Conservation (phyloP, 805 yeast species). For the Peterozyma xylosa region DNA sequence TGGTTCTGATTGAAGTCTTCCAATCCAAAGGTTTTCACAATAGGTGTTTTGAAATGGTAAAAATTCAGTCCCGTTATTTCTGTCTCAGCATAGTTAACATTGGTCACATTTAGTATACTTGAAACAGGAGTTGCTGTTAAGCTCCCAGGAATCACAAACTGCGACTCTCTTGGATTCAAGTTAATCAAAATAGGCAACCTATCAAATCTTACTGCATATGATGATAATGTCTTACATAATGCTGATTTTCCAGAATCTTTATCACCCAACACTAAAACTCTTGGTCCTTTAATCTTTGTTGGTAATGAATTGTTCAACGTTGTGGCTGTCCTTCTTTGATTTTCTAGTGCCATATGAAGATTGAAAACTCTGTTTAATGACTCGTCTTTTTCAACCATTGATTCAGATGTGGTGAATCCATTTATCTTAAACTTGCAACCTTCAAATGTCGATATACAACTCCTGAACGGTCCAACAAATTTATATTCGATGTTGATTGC, state of each 20-base stretch:
- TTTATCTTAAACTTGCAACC: constrained; percentile 59
- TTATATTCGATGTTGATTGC: constrained; percentile 59
- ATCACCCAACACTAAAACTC: constrained; percentile 70
- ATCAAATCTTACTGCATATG: constrained; percentile 73
- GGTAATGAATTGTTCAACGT: constrained; percentile 13
- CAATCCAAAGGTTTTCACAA: constrained; percentile 75
- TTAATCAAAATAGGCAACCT: constrained; percentile 67
- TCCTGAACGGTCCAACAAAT: constrained; percentile 43
- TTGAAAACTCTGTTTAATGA: constrained; percentile 57
- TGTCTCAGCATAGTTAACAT: constrained; percentile 67
- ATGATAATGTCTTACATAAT: constrained; percentile 54
- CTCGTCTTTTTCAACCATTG: constrained; percentile 59
- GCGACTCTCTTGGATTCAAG: constrained; percentile 59
- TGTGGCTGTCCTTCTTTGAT: constrained; percentile 27
- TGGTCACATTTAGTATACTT: constrained; percentile 71
- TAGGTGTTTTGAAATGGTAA: constrained; percentile 83
- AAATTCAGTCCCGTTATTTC: constrained; percentile 68
- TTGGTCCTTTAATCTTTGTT: constrained; percentile 24
- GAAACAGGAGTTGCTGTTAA: constrained; percentile 78
- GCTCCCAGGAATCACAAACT: constrained; percentile 65
- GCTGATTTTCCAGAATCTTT: constrained; percentile 74
- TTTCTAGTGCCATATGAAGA: constrained; percentile 71
- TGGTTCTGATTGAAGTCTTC: constrained; percentile 51
- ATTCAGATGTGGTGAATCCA: constrained; percentile 41
- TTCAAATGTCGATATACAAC: constrained; percentile 50